Percentiles rank a stretch among this genome's conserved stretches.
phyloP scores from a whole-genome alignment of 371 early-diverging fungal species.

The Actinomucor elegans region DNA sequence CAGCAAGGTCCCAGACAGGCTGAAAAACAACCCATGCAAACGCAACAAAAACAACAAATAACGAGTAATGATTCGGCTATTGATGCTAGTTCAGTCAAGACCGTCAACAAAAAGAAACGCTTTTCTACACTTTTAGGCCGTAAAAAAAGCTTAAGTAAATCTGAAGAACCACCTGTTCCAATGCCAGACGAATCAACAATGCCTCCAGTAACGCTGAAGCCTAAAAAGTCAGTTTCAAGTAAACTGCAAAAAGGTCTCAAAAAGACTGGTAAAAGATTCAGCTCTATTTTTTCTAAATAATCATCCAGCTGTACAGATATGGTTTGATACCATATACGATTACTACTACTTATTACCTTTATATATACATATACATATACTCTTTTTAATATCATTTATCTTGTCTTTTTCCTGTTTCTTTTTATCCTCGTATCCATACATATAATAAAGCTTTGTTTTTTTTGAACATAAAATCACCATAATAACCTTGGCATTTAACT shows the following conservation, averaged over 20 bases:
- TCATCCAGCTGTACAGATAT: no score
- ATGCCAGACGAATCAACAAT: background rate
- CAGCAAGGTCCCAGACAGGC: background rate
- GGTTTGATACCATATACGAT: no score
- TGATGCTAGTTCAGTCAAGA: background rate
- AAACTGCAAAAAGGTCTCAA: conserved; percentile 6
- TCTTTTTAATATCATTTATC: no score
- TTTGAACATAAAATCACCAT: no score
- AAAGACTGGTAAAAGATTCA: conserved; percentile 5
- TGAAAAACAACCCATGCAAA: no score
- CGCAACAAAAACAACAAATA: background rate
- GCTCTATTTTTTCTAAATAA: conserved; percentile 5
- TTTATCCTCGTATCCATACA: no score
- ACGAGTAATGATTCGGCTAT: background rate
- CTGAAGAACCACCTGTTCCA: background rate
- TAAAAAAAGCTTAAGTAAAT: background rate
- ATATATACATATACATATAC: no score
- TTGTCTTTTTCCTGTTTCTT: no score
- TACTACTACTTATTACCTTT: no score
- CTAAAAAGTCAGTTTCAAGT: conserved; percentile 4
- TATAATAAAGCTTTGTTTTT: no score
- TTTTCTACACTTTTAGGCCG: background rate
- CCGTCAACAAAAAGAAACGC: background rate
- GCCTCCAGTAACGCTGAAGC: background rate
- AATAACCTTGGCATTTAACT: no score